Evolutionary conservation across 805 yeast species (phyloP).

Genomic region (Starmerella scarabaei): DNA sequence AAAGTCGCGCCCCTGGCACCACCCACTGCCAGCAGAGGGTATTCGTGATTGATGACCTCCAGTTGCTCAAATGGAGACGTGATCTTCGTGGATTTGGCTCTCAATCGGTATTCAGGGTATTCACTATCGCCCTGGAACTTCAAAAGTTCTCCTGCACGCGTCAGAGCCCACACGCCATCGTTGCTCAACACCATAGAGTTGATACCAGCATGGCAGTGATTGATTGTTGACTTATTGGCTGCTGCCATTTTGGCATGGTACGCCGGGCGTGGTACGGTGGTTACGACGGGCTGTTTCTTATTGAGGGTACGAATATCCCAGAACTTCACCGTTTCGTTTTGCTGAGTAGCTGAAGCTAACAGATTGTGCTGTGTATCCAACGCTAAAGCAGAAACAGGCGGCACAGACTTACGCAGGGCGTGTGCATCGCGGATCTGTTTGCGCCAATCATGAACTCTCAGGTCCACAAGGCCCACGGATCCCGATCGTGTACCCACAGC

Average conservation of each 20-base stretch:
- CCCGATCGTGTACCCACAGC: conserved; percentile 9
- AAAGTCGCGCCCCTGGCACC: conserved; percentile 17
- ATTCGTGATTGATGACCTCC: conserved; percentile 4
- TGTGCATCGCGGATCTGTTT: too few relatives aligned
- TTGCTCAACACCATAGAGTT: not conserved
- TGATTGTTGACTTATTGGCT: too few relatives aligned
- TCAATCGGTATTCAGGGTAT: conserved; percentile 4
- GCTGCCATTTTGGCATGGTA: too few relatives aligned
- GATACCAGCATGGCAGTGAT: too few relatives aligned
- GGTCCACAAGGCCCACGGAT: conserved; percentile 5
- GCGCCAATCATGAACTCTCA: too few relatives aligned
- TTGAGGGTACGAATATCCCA: conserved; percentile 26
- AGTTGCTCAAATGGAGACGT: conserved; percentile 1
- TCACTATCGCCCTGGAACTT: not conserved
- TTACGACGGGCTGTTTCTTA: conserved; percentile 5
- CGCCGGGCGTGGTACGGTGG: conserved; percentile 1
- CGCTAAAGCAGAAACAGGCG: too few relatives aligned
- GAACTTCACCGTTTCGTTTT: conserved; percentile 16
- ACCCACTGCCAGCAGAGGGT: conserved; percentile 14
- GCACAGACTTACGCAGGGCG: too few relatives aligned
- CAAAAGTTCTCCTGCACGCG: conserved; percentile 13
- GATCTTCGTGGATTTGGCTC: not conserved
- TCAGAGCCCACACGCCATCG: conserved; percentile 19
- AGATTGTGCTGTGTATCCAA: not conserved
- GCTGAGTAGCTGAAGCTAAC: conserved; percentile 18